These are phyloP conservation scores for Polygonum aviculare DNA, from an alignment of 148 eudicot genomes.

Conservation along the genomic window DNA sequence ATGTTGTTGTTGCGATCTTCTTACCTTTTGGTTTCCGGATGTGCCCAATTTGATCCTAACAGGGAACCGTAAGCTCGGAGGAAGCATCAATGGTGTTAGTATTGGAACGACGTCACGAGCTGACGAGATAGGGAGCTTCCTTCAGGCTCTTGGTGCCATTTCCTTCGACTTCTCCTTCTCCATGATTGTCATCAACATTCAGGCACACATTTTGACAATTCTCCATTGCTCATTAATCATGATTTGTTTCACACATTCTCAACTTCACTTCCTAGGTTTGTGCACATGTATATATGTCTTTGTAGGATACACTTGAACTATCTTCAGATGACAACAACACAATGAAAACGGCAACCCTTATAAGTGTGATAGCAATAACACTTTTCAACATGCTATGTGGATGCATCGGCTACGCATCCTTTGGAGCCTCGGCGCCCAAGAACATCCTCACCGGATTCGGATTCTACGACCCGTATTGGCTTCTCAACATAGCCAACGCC, in stretches of 20 bases:
- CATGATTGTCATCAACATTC: constrained; percentile 42
- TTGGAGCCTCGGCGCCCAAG: constrained; percentile 37
- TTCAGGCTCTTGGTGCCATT: constrained; percentile 50
- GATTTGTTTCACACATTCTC: too few species aligned
- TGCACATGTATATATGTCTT: neutral
- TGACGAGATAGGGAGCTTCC: constrained; percentile 31
- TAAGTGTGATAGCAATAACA: constrained; percentile 37
- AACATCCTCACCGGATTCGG: constrained; percentile 58
- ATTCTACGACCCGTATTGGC: constrained; percentile 57
- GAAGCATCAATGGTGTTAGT: constrained; percentile 40
- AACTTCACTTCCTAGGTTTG: too few species aligned
- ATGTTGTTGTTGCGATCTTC: too few species aligned
- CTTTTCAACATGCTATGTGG: constrained; percentile 49
- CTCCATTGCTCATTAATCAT: too few species aligned
- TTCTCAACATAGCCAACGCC: constrained; percentile 42
- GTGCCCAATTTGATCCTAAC: neutral
- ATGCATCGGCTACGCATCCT: constrained; percentile 47
- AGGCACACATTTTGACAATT: neutral
- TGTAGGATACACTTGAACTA: constrained; percentile 36
- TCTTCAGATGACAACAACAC: constrained; percentile 46
- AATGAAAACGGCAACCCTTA: constrained; percentile 38
- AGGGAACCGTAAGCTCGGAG: constrained; percentile 19
- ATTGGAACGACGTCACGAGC: constrained; percentile 27
- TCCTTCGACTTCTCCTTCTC: constrained; percentile 40
- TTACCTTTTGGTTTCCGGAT: too few species aligned